Evolutionary conservation across 2,329 filamentous ascomycete species (phyloP), one percentile per base, ranked within the genome.

Genomic region (Paraphoma chrysanthemicola): DNA sequence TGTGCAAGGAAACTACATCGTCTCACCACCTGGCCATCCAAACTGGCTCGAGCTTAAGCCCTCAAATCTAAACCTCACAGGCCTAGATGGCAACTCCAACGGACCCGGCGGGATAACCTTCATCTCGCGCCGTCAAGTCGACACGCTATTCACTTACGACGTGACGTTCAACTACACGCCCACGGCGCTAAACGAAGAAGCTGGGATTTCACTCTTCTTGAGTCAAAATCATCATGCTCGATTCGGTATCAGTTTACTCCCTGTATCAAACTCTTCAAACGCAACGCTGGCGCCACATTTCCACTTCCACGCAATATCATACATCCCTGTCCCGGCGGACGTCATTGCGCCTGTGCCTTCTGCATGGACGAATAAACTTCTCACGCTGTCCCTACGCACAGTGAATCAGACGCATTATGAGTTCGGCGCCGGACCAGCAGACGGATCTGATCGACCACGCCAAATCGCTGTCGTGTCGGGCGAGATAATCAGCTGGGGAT

Each of bases 21-120:
- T 87, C 2, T 85, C 84, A 0, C 78, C 83, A 0, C 53, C 65
- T 0, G 79, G 71, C 0, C 78, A 81, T 49, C 72, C 76, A 0
- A 73, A 82, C 58, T 78, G 78, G 0, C 76, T 88, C 0, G 77
- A 77, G 1, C 68, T 88, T 1, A 76, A 60, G 1, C 82, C 85
- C 0, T 85, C 82, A 0, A 74, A 65, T 1, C 71, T 83, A 1
- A 88, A 88, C 64, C 73, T 88, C 2, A 88, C 85, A 1, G 83
- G 76, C 2, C 69, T 80, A 3, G 80, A 84, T 53, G 80, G 79
- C 0, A 79, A 81, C 57, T 78, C 79, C 57, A 80, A 79, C 0
- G 80, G 79, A 0, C 74, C 77, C 5, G 66, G 60, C 1, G 79
- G 80, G 0, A 80, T 83, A 60, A 80, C 82, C 0, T 86, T 87